Conservation (phyloP, 2,329 filamentous ascomycete genomes). For the Zasmidium citrigriseum region DNA sequence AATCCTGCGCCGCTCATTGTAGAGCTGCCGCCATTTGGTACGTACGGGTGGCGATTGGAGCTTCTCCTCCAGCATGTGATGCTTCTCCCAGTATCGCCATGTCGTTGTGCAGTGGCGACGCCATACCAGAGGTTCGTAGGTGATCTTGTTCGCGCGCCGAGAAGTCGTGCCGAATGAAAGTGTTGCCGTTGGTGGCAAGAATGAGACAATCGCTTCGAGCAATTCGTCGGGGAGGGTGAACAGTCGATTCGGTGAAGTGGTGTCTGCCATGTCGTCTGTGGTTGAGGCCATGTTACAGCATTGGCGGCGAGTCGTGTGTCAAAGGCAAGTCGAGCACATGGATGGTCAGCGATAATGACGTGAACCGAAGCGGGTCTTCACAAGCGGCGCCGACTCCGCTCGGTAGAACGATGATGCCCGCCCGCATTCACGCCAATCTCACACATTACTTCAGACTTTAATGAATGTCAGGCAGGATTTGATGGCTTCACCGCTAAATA, state of each 20-base stretch:
- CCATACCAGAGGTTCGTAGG: slow-evolving; percentile 77
- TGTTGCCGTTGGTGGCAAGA: slow-evolving; percentile 55
- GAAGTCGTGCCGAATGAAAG: slow-evolving; percentile 61
- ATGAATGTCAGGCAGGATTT: not conserved
- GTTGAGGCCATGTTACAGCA: not conserved
- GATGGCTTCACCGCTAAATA: not conserved
- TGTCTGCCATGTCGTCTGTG: not conserved
- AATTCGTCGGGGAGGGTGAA: slow-evolving; percentile 75
- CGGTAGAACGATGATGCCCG: too few species aligned
- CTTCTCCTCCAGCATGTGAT: slow-evolving; percentile 62
- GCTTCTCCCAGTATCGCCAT: slow-evolving; percentile 74
- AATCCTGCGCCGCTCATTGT: slow-evolving; percentile 37
- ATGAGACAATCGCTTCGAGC: slow-evolving; percentile 73
- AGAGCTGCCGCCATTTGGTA: slow-evolving; percentile 65
- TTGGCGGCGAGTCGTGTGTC: not conserved
- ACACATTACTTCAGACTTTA: not conserved
- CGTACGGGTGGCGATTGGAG: slow-evolving; percentile 39
- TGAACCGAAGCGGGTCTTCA: not conserved
- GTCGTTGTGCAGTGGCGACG: slow-evolving; percentile 67
- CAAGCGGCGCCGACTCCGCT: not conserved
- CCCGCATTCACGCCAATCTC: too few species aligned
- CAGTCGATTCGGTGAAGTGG: slow-evolving; percentile 9
- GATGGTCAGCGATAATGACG: not conserved
- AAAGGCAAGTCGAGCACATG: not conserved
- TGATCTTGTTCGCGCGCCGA: slow-evolving; percentile 64